Evolutionary conservation across 192 early-diverging fungal species (phyloP).

Genomic region (Anaeromyces robustus): DNA sequence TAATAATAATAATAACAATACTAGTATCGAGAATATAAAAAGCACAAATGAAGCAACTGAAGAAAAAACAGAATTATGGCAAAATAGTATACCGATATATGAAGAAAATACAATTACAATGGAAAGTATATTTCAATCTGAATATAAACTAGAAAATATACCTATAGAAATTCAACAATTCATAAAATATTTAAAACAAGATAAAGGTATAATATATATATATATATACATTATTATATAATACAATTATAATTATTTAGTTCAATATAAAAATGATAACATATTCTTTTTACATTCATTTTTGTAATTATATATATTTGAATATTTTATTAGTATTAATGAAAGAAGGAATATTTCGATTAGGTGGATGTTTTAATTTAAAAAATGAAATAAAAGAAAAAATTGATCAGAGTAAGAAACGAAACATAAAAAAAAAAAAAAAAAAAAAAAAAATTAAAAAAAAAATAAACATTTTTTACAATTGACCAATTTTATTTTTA

Average conservation of each 20-base stretch:
- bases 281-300: no score
- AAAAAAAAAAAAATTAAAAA: no score
- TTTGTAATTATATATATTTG: no score
- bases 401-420: not conserved
- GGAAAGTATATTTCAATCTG: not conserved
- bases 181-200: not conserved
- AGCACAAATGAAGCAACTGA: not conserved
- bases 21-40: not conserved
- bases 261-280: no score
- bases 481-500: no score
- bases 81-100: not conserved
- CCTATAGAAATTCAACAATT: not conserved
- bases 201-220: not conserved
- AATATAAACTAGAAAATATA: not conserved
- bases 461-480: no score
- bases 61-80: not conserved
- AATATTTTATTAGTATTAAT: no score
- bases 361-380: not conserved
- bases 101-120: not conserved
- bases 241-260: no score
- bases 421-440: no score
- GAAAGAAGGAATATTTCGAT: not conserved
- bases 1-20: not conserved
- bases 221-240: not conserved
- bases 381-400: not conserved